These are phyloP conservation scores for Crassisporium funariophilum DNA, from an alignment of 768 basidiomycete species.

Conservation along the genomic window DNA sequence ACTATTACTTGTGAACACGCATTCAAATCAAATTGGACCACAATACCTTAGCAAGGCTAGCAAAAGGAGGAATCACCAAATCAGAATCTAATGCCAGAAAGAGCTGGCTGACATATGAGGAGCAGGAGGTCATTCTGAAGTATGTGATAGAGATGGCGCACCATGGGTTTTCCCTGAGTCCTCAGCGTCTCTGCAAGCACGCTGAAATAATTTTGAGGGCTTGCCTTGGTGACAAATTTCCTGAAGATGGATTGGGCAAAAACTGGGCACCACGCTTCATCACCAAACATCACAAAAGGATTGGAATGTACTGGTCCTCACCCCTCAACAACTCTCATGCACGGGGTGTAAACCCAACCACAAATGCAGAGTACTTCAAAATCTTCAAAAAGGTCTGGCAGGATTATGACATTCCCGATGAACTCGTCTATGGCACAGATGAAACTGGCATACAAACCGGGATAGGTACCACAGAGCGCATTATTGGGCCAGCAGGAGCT, in stretches of 20 bases:
- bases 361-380: conserved; percentile 34
- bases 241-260: conserved; percentile 33
- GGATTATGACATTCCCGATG: conserved; percentile 18
- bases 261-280: conserved; percentile 38
- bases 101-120: conserved; percentile 17
- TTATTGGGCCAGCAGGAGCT: conserved; percentile 12
- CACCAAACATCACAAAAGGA: conserved; percentile 24
- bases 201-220: conserved; percentile 33
- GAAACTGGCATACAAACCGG: conserved; percentile 1
- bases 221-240: conserved; percentile 28
- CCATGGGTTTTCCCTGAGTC: conserved; percentile 36
- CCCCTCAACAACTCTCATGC: conserved; percentile 37
- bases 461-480: background rate
- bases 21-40: conserved; percentile 2
- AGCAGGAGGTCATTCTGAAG: conserved; percentile 31
- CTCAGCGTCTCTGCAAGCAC: conserved; percentile 31
- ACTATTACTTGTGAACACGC: too few relatives aligned
- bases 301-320: conserved; percentile 31
- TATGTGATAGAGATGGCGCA: conserved; percentile 29
- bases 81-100: conserved; percentile 4
- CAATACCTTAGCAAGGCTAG: conserved; percentile 3
- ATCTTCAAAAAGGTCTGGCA: conserved; percentile 28
- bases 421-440: conserved; percentile 3
- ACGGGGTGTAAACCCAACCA: conserved; percentile 37
- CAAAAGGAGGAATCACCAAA: conserved; percentile 7